Percentiles rank a stretch among this genome's conserved stretches.
Conservation (phyloP, 2,329 filamentous ascomycete species). For the Scorias spongiosa region DNA sequence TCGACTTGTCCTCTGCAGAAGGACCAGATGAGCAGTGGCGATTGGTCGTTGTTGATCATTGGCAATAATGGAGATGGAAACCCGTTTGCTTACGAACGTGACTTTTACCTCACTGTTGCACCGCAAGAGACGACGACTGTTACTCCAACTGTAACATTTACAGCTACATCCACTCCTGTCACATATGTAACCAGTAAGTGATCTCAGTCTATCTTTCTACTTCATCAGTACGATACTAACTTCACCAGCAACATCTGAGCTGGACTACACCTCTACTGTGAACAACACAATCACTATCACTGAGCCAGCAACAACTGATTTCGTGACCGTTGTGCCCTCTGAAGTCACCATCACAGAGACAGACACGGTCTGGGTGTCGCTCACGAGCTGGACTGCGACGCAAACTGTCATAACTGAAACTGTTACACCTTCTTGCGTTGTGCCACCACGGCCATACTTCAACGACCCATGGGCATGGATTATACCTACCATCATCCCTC, state of each 20-base stretch:
- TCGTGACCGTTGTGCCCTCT: conserved; percentile 2
- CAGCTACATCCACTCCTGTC: conserved; percentile 5
- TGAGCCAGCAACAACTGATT: conserved; percentile 2
- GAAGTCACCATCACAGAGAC: conserved; percentile 3
- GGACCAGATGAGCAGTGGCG: conserved; percentile 8
- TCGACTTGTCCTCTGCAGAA: conserved; percentile 9
- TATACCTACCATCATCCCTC: conserved; percentile 19
- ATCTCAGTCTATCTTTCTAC: background rate
- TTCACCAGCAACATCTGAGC: conserved; percentile 1
- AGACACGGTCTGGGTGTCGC: conserved; percentile 20
- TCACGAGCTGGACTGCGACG: conserved; percentile 14
- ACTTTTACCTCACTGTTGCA: conserved; percentile 5
- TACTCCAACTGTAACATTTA: conserved; percentile 7
- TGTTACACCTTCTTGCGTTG: conserved; percentile 23
- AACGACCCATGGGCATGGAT: conserved; percentile 22
- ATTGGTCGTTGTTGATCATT: conserved; percentile 6
- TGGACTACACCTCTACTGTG: conserved; percentile 6
- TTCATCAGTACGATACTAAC: background rate
- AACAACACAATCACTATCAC: conserved; percentile 4
- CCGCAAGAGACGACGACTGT: conserved; percentile 6
- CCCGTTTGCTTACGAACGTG: conserved; percentile 8
- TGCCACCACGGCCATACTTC: conserved; percentile 15
- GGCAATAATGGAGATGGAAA: conserved; percentile 9
- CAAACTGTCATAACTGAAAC: conserved; percentile 16
- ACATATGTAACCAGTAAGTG: conserved; percentile 1